Percentiles rank a stretch among this genome's conserved stretches.
Conservation (phyloP, 2,329 filamentous ascomycete species). For the Claviceps quebecensis region DNA sequence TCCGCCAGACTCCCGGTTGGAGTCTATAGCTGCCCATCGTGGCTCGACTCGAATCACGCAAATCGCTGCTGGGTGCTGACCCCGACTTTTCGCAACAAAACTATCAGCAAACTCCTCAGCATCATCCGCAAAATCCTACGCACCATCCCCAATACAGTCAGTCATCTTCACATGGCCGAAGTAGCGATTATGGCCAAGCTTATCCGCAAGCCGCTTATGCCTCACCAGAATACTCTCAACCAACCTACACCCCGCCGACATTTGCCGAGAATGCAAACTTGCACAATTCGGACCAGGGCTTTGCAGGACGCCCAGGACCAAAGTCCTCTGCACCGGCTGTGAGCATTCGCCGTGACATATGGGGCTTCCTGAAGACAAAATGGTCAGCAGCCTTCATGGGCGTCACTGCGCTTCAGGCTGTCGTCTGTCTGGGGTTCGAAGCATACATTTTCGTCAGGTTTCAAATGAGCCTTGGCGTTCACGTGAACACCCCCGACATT, state of each 20-base stretch:
- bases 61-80: slow-evolving; percentile 25
- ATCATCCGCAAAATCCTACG: slow-evolving; percentile 12
- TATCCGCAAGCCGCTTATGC: slow-evolving; percentile 19
- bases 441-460: slow-evolving; percentile 88
- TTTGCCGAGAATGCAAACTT: slow-evolving; percentile 16
- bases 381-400: slow-evolving; percentile 85
- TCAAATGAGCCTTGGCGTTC: slow-evolving; percentile 43
- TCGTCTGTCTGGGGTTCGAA: slow-evolving; percentile 72
- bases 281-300: slow-evolving; percentile 21
- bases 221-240: slow-evolving; percentile 16
- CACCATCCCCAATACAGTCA: slow-evolving; percentile 13
- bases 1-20: slow-evolving; percentile 21
- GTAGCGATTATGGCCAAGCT: slow-evolving; percentile 18
- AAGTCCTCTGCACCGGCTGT: slow-evolving; percentile 18
- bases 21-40: slow-evolving; percentile 21
- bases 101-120: slow-evolving; percentile 12
- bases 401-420: slow-evolving; percentile 60
- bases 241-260: slow-evolving; percentile 13
- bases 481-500: slow-evolving; percentile 24
- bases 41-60: slow-evolving; percentile 28
- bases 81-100: slow-evolving; percentile 22
- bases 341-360: slow-evolving; percentile 18
- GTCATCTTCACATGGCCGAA: slow-evolving; percentile 6
- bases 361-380: slow-evolving; percentile 67
- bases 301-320: slow-evolving; percentile 24